These are phyloP conservation scores for Obelidium mucronatum DNA, from an alignment of 192 early-diverging fungal species.

Conservation along the genomic window DNA sequence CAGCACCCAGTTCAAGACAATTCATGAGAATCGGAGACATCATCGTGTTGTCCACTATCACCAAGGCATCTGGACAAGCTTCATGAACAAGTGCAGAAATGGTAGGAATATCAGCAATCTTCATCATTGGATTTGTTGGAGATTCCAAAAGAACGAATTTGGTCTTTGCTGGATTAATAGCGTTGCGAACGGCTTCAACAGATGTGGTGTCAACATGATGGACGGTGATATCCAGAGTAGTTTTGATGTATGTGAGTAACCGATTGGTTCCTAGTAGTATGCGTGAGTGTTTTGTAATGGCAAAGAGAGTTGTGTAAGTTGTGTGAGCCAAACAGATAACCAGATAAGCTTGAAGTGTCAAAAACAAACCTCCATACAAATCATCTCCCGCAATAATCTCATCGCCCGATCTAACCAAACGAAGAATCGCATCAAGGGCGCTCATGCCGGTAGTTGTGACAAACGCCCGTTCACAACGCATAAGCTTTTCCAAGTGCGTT, in stretches of 20 bases:
- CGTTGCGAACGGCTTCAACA: constrained; percentile 63
- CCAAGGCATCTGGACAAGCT: constrained; percentile 73
- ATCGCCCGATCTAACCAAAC: constrained; percentile 86
- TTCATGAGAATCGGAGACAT: constrained; percentile 95
- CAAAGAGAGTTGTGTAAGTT: not conserved
- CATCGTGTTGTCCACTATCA: constrained; percentile 99
- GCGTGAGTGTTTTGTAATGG: not conserved
- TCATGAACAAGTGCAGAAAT: constrained; percentile 78
- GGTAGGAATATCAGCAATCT: constrained; percentile 87
- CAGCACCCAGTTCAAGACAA: constrained; percentile 88
- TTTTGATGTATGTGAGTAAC: constrained; percentile 82
- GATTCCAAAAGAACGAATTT: constrained; percentile 90
- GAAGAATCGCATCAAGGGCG: constrained; percentile 89
- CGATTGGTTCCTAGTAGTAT: constrained; percentile 80
- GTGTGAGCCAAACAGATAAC: too few relatives aligned
- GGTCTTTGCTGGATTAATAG: constrained; percentile 75
- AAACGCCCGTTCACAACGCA: constrained; percentile 85
- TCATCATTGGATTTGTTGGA: constrained; percentile 96
- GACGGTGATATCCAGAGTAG: constrained; percentile 80
- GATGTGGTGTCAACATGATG: constrained; percentile 93
- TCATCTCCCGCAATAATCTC: constrained; percentile 96
- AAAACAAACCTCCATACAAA: constrained; percentile 83
- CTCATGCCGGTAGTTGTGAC: constrained; percentile 93
- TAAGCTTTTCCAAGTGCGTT: constrained; percentile 92
- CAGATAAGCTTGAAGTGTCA: not conserved